Evolutionary conservation across 179 eudicot genomes (phyloP), one percentile per base, ranked within the genome.

Genomic region (Beta corolliflora): DNA sequence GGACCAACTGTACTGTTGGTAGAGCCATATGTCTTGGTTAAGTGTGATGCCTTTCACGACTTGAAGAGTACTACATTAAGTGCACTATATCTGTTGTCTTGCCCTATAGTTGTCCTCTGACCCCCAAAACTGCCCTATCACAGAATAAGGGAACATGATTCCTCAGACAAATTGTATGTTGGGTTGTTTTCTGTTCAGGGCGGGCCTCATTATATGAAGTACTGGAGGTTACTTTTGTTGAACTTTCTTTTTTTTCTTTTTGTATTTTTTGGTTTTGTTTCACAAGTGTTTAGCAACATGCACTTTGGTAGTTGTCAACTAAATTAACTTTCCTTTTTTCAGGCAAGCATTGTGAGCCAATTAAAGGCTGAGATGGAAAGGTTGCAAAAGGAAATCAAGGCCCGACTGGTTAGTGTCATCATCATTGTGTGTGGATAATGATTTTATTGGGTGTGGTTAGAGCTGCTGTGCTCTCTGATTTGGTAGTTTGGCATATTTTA

Each of bases 271-370:
- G 54, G 9, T 7, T 48, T 79, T n/a, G 31, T 50, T 80, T 68
- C 46, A 41, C 29, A 53, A 50, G 53, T 54, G n/a, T 18, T 53
- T 15, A 71, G 63, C 69, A 25, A 25, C 58, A 41, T 73, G 73
- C 29, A 68, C 23, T 52, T 4, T 67, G 73, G 25, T 83, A 19
- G 23, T 25, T 67, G 54, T 73, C 46, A 76, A 54, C 82, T 84
- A 46, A 29, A 72, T 68, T 65, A 4, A 48, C 78, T 64, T 50
- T 75, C 13, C 67, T 71, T 48, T 63, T 67, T 85, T 19, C 88
- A 96, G 99, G 99, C 95, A 69, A 85, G 90, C 84, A 78, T 88
- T 80, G 97, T 94, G 83, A 80, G 83, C 88, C 98, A 92, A 78
- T 84, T 94, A 74, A 96, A 88, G 88, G 85, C 79, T 87, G 99